Base-by-base conservation (phyloP, 805 yeast genomes). In the Metschnikowia lunata region DNA sequence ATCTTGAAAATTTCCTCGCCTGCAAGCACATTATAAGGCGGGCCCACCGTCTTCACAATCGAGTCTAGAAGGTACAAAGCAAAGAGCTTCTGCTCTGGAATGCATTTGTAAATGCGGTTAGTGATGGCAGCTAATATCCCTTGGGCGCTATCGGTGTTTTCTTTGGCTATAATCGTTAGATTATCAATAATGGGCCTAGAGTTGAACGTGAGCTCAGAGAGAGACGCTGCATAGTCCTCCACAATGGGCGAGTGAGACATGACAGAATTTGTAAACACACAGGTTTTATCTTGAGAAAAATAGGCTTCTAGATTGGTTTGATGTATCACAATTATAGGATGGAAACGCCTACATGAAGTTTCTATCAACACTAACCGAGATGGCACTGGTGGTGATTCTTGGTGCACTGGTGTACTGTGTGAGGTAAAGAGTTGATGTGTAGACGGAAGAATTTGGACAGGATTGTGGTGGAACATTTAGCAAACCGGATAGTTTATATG, bases 161-260 rank as follows among this genome's bases (percentile, higher is more conserved):
- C 98, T 54, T 80, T 85, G 2, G 99, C 98, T 42, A 89, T 78
- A 34, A 79, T 74, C 8, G 98, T 93, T 56, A 90, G 73, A 36
- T 81, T 85, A 33, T 86, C 83, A 48, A 93, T 93, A 43, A 90
- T 86, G 9, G 97, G 97, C 47, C 88, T 75, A 7, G 97, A 88
- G 63, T 89, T 90, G 67, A 85, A 84, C 4, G 96, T 88, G 48
- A 93, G 72, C 46, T 87, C 93, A 30, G 75, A 75, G 34, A 91
- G 70, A 29, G 89, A 80, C 51, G 76, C 77, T 34, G 76, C 75
- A 63, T 84, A 91, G 63, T 90, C 96, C 48, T 66, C 67, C 34
- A 49, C 54, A 10, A 50, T 49, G 18, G 52, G 48, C 18, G 52
- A 48, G 32, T 36, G 36, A 13, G 48, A 28, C 52, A 49, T 50